phyloP scores from a whole-genome alignment of 148 eudicot genomes.

The Cornus controversa region DNA sequence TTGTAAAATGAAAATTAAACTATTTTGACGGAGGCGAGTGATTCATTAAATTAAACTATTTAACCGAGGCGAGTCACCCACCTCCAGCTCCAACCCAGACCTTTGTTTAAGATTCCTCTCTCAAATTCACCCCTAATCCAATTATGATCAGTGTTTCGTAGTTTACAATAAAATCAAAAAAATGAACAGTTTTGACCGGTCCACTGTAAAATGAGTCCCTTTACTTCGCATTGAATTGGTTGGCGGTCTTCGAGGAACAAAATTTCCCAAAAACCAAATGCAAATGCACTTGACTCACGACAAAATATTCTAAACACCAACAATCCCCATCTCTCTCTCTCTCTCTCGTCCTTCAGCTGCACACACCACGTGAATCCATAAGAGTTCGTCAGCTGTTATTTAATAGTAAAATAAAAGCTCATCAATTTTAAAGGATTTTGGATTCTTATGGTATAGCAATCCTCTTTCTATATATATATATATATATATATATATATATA shows the following conservation, averaged over 20 bases:
- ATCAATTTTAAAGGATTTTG: slow-evolving; percentile 20
- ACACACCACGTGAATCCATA: slow-evolving; percentile 45
- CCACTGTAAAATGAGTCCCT: slow-evolving; percentile 12
- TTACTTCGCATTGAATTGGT: slow-evolving; percentile 4
- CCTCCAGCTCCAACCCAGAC: too few species aligned
- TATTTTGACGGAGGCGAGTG: too few species aligned
- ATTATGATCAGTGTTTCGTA: too few species aligned
- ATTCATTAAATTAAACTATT: too few species aligned
- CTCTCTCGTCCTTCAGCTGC: slow-evolving; percentile 17
- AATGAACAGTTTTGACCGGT: slow-evolving; percentile 30
- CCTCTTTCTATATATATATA: neutral
- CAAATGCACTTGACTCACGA: neutral
- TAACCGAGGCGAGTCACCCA: too few species aligned
- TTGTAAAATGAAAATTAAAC: too few species aligned
- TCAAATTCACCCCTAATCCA: too few species aligned
- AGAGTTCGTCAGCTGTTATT: slow-evolving; percentile 25
- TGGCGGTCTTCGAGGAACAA: neutral
- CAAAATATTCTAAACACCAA: neutral
- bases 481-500: neutral
- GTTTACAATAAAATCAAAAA: too few species aligned
- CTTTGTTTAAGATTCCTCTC: too few species aligned
- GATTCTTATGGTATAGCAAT: slow-evolving; percentile 20
- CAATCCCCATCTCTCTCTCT: neutral
- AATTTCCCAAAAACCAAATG: neutral
- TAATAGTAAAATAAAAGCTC: slow-evolving; percentile 14